Evolutionary conservation across 2,329 filamentous ascomycete species (phyloP), one percentile per base, ranked within the genome.

Genomic region (Aspergillus hortae): DNA sequence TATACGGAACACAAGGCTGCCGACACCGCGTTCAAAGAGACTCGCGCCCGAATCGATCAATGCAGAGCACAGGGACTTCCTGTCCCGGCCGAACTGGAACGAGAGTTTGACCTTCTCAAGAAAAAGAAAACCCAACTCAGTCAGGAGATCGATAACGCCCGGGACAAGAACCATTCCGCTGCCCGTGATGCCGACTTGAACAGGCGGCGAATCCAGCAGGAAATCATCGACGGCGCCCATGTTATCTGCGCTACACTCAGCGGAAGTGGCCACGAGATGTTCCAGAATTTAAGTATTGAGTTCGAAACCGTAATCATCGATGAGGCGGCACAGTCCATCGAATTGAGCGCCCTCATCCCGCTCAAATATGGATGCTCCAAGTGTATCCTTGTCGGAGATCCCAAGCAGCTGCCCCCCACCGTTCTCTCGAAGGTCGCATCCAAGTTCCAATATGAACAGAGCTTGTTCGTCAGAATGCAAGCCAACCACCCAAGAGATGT

Each of bases 231-330:
- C 66, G 86, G 87, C 21, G 90, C 94, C 2, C 90, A 99, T 72
- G 88, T 99, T 47, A 84, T 99, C 27, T 99, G 94, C 71, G 89
- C 92, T 40, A 99, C 94, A 0, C 84, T 99, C 46, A 96, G 92
- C 69, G 94, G 92, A 63, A 92, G 88, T 70, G 94, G 94, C 3
- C 95, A 99, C 65, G 94, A 99, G 60, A 95, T 97, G 85, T 96
- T 99, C 75, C 90, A 92, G 71, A 88, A 87, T 61, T 75, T 99
- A 51, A 92, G 89, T 62, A 90, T 99, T 47, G 94, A 99, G 70
- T 99, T 99, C 61, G 94, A 99, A 73, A 97, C 94, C 0, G 94
- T 99, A 59, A 89, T 99, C 61, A 96, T 99, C 57, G 94, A 99
- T 64, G 94, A 99, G 74, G 94, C 94, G 3, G 94, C 94, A 14